Conservation (phyloP, 306 rosid genomes). For the Glycine soja region DNA sequence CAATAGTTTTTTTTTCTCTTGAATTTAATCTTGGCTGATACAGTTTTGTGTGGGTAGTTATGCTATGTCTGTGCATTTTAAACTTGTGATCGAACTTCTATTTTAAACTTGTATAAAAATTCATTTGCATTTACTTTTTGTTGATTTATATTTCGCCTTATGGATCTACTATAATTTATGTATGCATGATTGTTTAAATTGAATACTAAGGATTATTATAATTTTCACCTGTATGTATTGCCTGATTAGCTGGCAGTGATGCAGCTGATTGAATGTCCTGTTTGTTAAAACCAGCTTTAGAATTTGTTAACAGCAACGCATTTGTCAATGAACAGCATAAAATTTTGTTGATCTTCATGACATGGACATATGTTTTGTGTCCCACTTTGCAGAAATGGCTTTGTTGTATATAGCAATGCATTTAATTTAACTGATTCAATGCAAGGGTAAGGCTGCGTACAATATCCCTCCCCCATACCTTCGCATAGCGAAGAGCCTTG, state of each 20-base stretch:
- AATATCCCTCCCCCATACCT: too few species aligned
- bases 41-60: constrained; percentile 2
- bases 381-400: not conserved
- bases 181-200: not conserved
- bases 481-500: too few species aligned
- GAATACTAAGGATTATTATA: constrained; percentile 18
- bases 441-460: too few species aligned
- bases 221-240: constrained; percentile 5
- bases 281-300: not conserved
- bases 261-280: constrained; percentile 4
- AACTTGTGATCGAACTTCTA: constrained; percentile 1
- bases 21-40: constrained; percentile 12
- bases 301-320: not conserved
- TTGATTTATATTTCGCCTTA: not conserved
- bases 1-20: too few species aligned
- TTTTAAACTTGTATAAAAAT: not conserved
- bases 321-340: not conserved
- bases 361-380: not conserved
- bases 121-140: constrained; percentile 35
- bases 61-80: constrained; percentile 8
- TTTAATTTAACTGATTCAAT: not conserved
- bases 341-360: not conserved
- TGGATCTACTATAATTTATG: constrained; percentile 14
- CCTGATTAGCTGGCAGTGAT: constrained; percentile 6
- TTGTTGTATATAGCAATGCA: not conserved